Conservation (phyloP, 2,329 filamentous ascomycete species). For the Hysterium pulicare region DNA sequence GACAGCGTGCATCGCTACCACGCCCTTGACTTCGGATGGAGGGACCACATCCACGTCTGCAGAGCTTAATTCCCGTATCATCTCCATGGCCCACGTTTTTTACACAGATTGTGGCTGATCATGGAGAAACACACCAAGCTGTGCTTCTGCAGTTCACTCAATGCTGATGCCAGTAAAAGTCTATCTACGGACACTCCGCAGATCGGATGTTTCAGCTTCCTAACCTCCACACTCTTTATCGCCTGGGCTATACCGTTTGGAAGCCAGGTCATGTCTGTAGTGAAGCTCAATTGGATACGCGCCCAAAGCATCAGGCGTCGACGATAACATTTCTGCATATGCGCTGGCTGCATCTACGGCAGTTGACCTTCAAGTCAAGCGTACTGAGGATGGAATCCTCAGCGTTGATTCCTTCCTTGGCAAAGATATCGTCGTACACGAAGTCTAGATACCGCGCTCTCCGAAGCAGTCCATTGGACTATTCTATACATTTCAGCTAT, state of each 20-base stretch:
- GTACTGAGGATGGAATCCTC: background rate
- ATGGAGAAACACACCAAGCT: background rate
- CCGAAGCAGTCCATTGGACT: background rate
- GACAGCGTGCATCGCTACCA: background rate
- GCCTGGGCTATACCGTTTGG: background rate
- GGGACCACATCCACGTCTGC: background rate
- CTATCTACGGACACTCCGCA: slow-evolving; percentile 1
- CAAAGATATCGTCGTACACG: background rate
- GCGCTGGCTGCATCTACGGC: background rate
- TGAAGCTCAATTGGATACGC: background rate
- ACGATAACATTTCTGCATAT: background rate
- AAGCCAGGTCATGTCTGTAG: background rate
- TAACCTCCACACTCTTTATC: background rate
- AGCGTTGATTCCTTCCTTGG: background rate
- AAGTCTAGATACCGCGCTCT: background rate
- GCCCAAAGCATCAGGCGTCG: background rate
- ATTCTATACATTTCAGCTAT: background rate
- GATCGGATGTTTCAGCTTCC: background rate
- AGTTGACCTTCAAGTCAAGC: background rate
- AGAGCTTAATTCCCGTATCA: slow-evolving; percentile 1
- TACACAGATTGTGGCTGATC: background rate
- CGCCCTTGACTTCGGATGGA: background rate
- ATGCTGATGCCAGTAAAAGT: background rate
- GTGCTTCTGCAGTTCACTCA: background rate
- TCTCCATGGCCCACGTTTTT: slow-evolving; percentile 2